phyloP scores from a whole-genome alignment of 73 alveolate species.

The Paramecium primaurelia region DNA sequence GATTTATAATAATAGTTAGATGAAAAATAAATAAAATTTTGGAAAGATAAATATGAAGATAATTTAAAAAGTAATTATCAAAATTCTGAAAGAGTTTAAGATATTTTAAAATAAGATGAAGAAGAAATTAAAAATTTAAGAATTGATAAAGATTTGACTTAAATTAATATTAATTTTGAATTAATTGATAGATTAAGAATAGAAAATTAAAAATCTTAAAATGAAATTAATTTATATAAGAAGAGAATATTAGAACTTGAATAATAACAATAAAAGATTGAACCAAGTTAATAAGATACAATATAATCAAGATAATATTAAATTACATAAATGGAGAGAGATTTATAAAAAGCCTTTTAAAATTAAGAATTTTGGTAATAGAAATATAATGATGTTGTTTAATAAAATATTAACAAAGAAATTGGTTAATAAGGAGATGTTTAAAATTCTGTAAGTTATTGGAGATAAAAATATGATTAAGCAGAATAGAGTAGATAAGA shows the following conservation, averaged over 20 bases:
- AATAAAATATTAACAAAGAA: slow-evolving; percentile 31
- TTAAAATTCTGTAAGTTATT: slow-evolving; percentile 3
- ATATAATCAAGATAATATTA: neutral
- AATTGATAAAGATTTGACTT: neutral
- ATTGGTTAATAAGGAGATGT: neutral
- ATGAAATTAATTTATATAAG: neutral
- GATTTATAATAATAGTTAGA: neutral
- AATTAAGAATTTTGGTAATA: neutral
- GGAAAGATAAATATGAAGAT: slow-evolving; percentile 11
- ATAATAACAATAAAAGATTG: neutral
- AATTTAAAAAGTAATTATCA: neutral
- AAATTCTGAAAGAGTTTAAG: neutral
- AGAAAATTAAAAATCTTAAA: neutral
- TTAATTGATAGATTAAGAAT: neutral
- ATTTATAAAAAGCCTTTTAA: neutral
- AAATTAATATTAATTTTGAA: neutral
- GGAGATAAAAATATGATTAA: slow-evolving; percentile 34
- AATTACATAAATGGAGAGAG: neutral
- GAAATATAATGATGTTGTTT: neutral
- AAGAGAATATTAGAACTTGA: neutral
- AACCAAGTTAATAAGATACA: slow-evolving; percentile 3
- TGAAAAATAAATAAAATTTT: neutral
- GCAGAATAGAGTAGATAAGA: neutral
- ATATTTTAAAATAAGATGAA: neutral
- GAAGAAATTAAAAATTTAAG: neutral